Evolutionary conservation across 768 basidiomycete species (phyloP).

Genomic region (Collybiopsis luxurians): DNA sequence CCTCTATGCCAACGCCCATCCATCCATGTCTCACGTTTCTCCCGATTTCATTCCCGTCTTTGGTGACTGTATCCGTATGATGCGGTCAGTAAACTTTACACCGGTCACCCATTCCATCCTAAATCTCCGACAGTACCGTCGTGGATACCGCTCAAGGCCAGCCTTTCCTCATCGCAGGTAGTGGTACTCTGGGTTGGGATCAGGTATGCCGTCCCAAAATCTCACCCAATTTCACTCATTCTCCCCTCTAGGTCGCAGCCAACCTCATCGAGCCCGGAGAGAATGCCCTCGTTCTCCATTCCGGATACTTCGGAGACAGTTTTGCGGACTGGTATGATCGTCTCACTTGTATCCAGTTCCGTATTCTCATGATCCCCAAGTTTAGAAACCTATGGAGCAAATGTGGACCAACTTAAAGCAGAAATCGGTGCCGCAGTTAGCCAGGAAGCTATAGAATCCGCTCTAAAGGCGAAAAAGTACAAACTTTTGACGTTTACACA

Average conservation of each 20-base stretch:
- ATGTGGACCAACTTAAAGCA: constrained; percentile 81
- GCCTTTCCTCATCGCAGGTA: constrained; percentile 92
- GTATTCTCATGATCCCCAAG: constrained; percentile 33
- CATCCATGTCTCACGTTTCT: constrained; percentile 85
- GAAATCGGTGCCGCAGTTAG: constrained; percentile 77
- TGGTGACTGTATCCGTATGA: constrained; percentile 86
- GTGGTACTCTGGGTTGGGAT: constrained; percentile 97
- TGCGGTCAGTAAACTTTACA: constrained; percentile 43
- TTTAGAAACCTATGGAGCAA: constrained; percentile 84
- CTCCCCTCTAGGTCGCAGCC: constrained; percentile 63
- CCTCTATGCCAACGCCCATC: constrained; percentile 91
- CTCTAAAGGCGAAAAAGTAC: constrained; percentile 77
- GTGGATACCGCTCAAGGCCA: constrained; percentile 78
- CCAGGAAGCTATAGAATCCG: constrained; percentile 56
- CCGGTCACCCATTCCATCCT: not conserved
- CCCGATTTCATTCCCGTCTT: constrained; percentile 87
- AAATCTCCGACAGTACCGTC: constrained; percentile 51
- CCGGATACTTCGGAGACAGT: constrained; percentile 93
- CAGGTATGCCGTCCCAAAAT: constrained; percentile 50
- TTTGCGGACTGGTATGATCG: constrained; percentile 83
- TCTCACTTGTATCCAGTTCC: too few relatives aligned
- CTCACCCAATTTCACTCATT: too few relatives aligned
- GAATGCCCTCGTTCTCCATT: constrained; percentile 78
- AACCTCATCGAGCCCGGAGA: constrained; percentile 88
- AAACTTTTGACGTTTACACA: constrained; percentile 93